A percentile compares a stretch with the other conserved stretches of the same genome.
phyloP scores from a whole-genome alignment of 331 rosid species.

The Saraca asoca region DNA sequence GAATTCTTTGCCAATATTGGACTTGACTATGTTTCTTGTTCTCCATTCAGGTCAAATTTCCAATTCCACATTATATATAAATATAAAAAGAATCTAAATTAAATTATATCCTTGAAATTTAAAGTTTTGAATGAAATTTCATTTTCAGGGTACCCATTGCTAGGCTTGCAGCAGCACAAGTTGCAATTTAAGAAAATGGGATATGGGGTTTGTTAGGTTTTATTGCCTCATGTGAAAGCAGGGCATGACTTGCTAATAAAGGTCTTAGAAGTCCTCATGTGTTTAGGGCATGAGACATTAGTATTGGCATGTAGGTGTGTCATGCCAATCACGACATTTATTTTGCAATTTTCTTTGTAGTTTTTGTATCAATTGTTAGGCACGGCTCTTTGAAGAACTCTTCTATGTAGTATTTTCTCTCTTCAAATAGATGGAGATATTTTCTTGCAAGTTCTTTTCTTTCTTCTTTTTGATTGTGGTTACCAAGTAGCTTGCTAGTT shows the following conservation, averaged over 20 bases:
- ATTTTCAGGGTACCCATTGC: conserved; percentile 90
- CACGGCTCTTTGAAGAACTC: conserved; percentile 15
- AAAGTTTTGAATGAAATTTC: conserved; percentile 4
- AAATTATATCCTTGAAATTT: conserved; percentile 14
- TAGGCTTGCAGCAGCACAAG: conserved; percentile 98
- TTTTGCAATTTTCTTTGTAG: conserved; percentile 32
- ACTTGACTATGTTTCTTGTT: conserved; percentile 96
- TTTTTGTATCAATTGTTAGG: not conserved
- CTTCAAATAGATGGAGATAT: not conserved
- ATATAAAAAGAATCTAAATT: not conserved
- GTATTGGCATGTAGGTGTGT: not conserved
- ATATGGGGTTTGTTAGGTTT: conserved; percentile 6
- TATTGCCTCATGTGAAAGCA: not conserved
- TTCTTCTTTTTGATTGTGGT: too few relatives aligned
- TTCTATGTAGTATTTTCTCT: not conserved
- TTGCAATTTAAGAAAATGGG: conserved; percentile 44
- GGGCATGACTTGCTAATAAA: conserved; percentile 26
- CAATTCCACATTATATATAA: not conserved
- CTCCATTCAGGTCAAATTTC: conserved; percentile 77
- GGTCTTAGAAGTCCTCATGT: conserved; percentile 19
- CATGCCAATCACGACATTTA: conserved; percentile 13
- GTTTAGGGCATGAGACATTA: conserved; percentile 9
- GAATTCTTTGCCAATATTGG: conserved; percentile 93
- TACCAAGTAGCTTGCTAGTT: not conserved
- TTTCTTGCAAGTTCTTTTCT: too few relatives aligned